These are phyloP conservation scores for Talaromyces thailandensis DNA, from an alignment of 495 filamentous ascomycete genomes.

Conservation along the genomic window DNA sequence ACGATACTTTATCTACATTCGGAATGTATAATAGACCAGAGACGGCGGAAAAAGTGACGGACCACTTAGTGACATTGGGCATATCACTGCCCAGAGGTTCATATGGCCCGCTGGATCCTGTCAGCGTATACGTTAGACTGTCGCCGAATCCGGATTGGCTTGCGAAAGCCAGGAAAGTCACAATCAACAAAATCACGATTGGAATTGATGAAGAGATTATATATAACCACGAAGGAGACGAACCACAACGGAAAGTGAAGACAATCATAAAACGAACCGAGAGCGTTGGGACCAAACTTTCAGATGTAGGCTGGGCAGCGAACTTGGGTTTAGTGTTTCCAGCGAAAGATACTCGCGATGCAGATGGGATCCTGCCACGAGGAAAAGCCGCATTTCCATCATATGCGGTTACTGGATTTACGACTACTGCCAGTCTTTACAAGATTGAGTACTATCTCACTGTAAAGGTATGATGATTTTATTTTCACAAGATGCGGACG, in stretches of 20 bases:
- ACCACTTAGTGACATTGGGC: conserved; percentile 85
- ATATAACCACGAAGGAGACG: conserved; percentile 97
- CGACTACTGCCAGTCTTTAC: conserved; percentile 87
- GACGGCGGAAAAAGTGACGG: conserved; percentile 69
- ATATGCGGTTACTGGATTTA: conserved; percentile 83
- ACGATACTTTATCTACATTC: conserved; percentile 95
- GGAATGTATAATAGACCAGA: conserved; percentile 99
- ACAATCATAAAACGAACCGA: conserved; percentile 78
- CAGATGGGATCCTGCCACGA: conserved; percentile 78
- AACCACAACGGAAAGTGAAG: conserved; percentile 85
- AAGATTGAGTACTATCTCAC: conserved; percentile 96
- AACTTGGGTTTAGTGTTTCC: conserved; percentile 89
- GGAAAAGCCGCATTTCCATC: conserved; percentile 82
- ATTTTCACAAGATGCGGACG: background rate
- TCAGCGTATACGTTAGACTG: conserved; percentile 89
- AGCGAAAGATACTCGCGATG: conserved; percentile 78
- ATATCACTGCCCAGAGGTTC: conserved; percentile 93
- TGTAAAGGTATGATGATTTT: conserved; percentile 63
- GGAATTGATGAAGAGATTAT: conserved; percentile 95
- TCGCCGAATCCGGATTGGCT: conserved; percentile 88
- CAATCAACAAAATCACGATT: conserved; percentile 88
- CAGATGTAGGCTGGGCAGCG: conserved; percentile 80
- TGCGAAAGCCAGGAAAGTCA: conserved; percentile 80
- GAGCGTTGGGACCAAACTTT: conserved; percentile 67
- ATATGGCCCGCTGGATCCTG: conserved; percentile 90